Conservation (phyloP, 2,329 filamentous ascomycete species). For the Fusarium clavum region DNA sequence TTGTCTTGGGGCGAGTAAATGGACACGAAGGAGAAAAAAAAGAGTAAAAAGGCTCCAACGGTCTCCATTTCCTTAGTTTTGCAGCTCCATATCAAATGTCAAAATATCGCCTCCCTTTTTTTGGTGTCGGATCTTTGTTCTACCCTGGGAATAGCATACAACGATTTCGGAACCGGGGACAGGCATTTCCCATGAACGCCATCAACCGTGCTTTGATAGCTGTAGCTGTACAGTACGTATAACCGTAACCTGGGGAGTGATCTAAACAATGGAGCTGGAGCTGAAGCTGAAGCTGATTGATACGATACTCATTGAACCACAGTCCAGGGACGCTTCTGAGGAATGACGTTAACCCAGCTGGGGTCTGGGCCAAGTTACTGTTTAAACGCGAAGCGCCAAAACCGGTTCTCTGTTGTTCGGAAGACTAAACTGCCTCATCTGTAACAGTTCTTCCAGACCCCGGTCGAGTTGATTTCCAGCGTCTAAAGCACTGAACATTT, state of each 20-base stretch:
- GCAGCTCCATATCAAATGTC: constrained; percentile 38
- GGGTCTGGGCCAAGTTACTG: constrained; percentile 26
- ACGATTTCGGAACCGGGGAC: constrained; percentile 15
- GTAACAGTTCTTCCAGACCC: constrained; percentile 38
- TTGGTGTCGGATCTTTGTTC: constrained; percentile 34
- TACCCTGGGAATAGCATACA: constrained; percentile 41
- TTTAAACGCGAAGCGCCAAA: constrained; percentile 16
- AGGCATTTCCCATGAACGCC: constrained; percentile 41
- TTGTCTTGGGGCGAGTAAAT: constrained; percentile 21
- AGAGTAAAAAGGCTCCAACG: constrained; percentile 16
- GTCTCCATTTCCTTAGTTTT: constrained; percentile 19
- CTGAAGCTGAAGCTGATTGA: background rate
- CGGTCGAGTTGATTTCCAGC: constrained; percentile 9
- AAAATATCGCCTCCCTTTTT: constrained; percentile 34
- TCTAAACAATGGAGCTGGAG: background rate
- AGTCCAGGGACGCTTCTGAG: constrained; percentile 3
- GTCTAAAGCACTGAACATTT: constrained; percentile 11
- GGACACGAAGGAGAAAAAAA: background rate
- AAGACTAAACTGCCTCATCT: constrained; percentile 32
- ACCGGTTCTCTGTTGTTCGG: constrained; percentile 38
- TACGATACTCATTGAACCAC: background rate
- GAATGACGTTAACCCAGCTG: constrained; percentile 40
- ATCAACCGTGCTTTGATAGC: constrained; percentile 23
- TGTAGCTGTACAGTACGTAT: constrained; percentile 1
- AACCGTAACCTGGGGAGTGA: constrained; percentile 13